Evolutionary conservation across 495 filamentous ascomycete genomes (phyloP).

Genomic region (Trichocladium uniseriatum): DNA sequence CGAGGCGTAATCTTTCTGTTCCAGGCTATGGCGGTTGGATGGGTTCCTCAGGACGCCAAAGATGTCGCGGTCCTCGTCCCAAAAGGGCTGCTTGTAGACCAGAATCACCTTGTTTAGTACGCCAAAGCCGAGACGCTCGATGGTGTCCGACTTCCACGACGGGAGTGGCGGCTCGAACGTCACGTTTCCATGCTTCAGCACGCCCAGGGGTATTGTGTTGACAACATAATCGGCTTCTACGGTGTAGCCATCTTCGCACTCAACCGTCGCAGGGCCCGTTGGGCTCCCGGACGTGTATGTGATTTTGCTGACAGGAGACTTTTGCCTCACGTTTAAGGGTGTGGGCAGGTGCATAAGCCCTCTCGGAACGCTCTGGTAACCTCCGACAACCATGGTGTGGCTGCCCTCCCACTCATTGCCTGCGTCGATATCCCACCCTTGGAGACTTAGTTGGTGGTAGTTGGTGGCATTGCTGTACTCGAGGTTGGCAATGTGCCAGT

Average conservation of each 20-base stretch:
- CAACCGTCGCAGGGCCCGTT: slow-evolving; percentile 44
- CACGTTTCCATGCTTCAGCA: slow-evolving; percentile 68
- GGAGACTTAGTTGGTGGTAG: slow-evolving; percentile 75
- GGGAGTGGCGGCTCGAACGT: slow-evolving; percentile 78
- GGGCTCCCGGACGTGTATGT: slow-evolving; percentile 46
- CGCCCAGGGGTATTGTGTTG: slow-evolving; percentile 78
- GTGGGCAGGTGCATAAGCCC: slow-evolving; percentile 68
- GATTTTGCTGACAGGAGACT: slow-evolving; percentile 59
- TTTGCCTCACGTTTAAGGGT: slow-evolving; percentile 69
- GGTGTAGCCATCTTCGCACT: slow-evolving; percentile 68
- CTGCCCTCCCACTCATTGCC: slow-evolving; percentile 96
- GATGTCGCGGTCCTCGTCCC: slow-evolving; percentile 87
- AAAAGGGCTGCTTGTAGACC: slow-evolving; percentile 84
- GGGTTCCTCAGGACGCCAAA: slow-evolving; percentile 80
- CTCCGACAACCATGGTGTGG: slow-evolving; percentile 85
- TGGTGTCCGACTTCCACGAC: slow-evolving; percentile 71
- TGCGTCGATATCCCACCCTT: slow-evolving; percentile 91
- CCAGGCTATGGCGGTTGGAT: slow-evolving; percentile 40
- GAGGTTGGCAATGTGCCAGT: slow-evolving; percentile 97
- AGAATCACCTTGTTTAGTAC: slow-evolving; percentile 92
- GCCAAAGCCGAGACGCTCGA: slow-evolving; percentile 85
- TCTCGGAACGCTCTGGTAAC: slow-evolving; percentile 81
- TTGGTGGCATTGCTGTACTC: slow-evolving; percentile 95
- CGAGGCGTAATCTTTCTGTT: slow-evolving; percentile 44
- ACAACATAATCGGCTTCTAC: slow-evolving; percentile 81